Percentiles rank a stretch among this genome's conserved stretches.
These are phyloP conservation scores for Pholiota molesta DNA, from an alignment of 768 basidiomycete genomes.

Conservation along the genomic window DNA sequence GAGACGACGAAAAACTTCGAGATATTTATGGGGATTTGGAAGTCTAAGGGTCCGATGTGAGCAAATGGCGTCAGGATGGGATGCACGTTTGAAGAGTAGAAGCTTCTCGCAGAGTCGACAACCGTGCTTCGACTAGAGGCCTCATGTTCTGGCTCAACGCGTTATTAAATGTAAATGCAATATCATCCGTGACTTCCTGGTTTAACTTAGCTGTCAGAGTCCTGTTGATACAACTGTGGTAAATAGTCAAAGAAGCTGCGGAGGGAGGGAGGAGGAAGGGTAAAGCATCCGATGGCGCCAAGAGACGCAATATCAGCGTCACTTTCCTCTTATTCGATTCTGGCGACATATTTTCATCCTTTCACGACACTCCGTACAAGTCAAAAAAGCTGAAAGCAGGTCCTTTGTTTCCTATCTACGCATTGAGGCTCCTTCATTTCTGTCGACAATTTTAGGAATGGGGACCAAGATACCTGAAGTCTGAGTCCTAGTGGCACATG, in stretches of 20 bases:
- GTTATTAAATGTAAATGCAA: slow-evolving; percentile 3
- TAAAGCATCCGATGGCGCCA: slow-evolving; percentile 9
- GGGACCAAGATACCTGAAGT: neutral
- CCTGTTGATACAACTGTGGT: neutral
- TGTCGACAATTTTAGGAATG: neutral
- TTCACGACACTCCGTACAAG: neutral
- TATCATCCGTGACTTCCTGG: neutral
- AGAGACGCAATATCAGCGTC: slow-evolving; percentile 11
- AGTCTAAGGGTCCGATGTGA: neutral
- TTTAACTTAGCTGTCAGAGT: slow-evolving; percentile 1
- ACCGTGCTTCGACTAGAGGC: slow-evolving; percentile 3
- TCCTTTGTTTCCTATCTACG: neutral
- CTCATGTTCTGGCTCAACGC: neutral
- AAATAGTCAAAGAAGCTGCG: neutral
- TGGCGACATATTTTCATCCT: neutral
- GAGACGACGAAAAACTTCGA: neutral
- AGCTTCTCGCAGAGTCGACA: neutral
- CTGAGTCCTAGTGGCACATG: neutral
- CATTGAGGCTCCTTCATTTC: neutral
- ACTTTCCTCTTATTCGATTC: neutral
- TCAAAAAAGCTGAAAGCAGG: neutral
- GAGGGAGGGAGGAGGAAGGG: neutral
- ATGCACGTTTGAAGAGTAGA: slow-evolving; percentile 1
- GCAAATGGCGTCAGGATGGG: neutral
- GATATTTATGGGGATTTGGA: neutral